Conservation (phyloP, 768 basidiomycete species). For the Auricularia heimuer region DNA sequence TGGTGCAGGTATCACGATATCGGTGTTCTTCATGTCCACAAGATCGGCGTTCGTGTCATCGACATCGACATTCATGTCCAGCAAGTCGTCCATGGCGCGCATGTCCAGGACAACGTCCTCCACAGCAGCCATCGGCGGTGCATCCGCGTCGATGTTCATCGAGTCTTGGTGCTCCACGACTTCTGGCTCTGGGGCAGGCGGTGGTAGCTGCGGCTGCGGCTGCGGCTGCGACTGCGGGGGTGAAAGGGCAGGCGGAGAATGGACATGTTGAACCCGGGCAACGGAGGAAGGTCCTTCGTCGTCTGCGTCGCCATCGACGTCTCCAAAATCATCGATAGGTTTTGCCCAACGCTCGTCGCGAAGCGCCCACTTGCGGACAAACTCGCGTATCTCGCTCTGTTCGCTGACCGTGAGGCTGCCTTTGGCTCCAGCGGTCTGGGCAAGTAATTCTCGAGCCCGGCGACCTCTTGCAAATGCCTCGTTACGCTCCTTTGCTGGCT, state of each 20-base stretch:
- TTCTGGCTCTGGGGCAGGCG: neutral
- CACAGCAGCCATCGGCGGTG: neutral
- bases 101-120: neutral
- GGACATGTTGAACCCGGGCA: neutral
- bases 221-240: no score
- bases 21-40: no score
- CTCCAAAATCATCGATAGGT: neutral
- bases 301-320: neutral
- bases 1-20: no score
- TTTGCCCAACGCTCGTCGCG: neutral
- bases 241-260: no score
- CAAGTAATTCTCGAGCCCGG: neutral
- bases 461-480: neutral
- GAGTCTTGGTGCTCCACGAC: neutral
- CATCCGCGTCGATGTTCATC: neutral
- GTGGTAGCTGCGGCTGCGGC: neutral
- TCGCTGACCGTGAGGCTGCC: neutral
- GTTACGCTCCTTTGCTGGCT: neutral
- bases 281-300: neutral
- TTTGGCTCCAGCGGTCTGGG: neutral
- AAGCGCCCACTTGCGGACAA: neutral
- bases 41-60: no score
- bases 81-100: neutral
- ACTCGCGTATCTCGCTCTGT: neutral
- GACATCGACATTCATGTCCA: no score